Percentiles rank a stretch among this genome's conserved stretches.
Conservation (phyloP, 2,329 filamentous ascomycete genomes). For the Aureobasidium mangrovei region DNA sequence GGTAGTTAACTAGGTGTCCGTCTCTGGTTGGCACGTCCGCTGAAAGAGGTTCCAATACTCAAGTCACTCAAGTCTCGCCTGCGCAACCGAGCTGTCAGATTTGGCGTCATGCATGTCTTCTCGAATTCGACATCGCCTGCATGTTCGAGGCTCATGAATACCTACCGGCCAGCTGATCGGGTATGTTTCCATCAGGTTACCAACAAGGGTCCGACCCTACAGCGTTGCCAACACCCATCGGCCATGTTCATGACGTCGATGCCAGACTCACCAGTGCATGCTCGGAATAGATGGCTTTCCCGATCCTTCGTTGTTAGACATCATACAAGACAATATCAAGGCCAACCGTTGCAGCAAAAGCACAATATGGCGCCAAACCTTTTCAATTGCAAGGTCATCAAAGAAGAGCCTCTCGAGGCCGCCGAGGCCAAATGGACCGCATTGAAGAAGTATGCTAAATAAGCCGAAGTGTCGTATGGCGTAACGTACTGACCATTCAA, state of each 20-base stretch:
- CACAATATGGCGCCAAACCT: conserved; percentile 14
- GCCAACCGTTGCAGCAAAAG: background rate
- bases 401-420: conserved; percentile 18
- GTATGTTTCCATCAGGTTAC: too few species aligned
- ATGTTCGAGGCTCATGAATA: background rate
- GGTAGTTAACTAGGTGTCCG: background rate
- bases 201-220: too few species aligned
- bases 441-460: conserved; percentile 28
- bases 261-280: too few species aligned
- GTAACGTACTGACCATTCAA: conserved; percentile 13
- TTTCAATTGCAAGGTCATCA: conserved; percentile 17
- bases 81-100: conserved; percentile 8
- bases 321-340: too few species aligned
- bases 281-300: too few species aligned
- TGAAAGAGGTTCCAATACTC: background rate
- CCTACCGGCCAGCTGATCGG: background rate
- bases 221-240: too few species aligned
- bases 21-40: too few species aligned
- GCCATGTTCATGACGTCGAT: too few species aligned
- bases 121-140: conserved; percentile 8
- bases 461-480: background rate
- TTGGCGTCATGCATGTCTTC: conserved; percentile 3
- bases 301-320: too few species aligned
- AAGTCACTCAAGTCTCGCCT: background rate
- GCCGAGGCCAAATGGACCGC: conserved; percentile 34